phyloP scores from a whole-genome alignment of 805 yeast species.

The Pichia gijzeniarum region DNA sequence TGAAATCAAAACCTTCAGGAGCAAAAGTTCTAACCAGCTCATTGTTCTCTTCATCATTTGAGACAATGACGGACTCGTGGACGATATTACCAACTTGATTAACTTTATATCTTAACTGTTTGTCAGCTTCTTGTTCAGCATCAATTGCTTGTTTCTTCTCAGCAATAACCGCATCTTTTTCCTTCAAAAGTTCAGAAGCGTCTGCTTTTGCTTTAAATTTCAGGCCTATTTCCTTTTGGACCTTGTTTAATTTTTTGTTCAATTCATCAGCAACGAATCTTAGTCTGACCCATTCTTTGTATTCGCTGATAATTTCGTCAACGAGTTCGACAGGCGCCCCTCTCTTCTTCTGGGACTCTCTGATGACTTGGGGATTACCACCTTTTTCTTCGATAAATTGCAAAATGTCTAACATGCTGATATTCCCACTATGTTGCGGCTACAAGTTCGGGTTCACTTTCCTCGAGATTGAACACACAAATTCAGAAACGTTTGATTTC shows the following conservation, averaged over 20 bases:
- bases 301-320: conserved; percentile 88
- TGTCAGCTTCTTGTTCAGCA: conserved; percentile 76
- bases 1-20: conserved; percentile 54
- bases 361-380: conserved; percentile 86
- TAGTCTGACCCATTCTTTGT: conserved; percentile 86
- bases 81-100: conserved; percentile 90
- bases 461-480: too few relatives aligned
- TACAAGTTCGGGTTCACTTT: too few relatives aligned
- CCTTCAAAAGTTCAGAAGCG: conserved; percentile 71
- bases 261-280: conserved; percentile 86
- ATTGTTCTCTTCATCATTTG: conserved; percentile 86
- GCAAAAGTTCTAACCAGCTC: conserved; percentile 83
- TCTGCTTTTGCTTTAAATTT: conserved; percentile 95
- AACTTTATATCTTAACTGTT: conserved; percentile 68
- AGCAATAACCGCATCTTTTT: conserved; percentile 69
- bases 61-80: conserved; percentile 83
- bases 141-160: conserved; percentile 62
- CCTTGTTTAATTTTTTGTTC: conserved; percentile 81
- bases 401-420: conserved; percentile 78
- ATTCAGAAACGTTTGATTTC: too few relatives aligned
- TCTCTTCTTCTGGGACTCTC: conserved; percentile 87
- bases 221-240: conserved; percentile 89
- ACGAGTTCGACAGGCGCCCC: conserved; percentile 92
- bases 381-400: conserved; percentile 95
- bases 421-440: too few relatives aligned